phyloP scores from a whole-genome alignment of 106 monocot genomes.

The Dioscorea dumetorum region DNA sequence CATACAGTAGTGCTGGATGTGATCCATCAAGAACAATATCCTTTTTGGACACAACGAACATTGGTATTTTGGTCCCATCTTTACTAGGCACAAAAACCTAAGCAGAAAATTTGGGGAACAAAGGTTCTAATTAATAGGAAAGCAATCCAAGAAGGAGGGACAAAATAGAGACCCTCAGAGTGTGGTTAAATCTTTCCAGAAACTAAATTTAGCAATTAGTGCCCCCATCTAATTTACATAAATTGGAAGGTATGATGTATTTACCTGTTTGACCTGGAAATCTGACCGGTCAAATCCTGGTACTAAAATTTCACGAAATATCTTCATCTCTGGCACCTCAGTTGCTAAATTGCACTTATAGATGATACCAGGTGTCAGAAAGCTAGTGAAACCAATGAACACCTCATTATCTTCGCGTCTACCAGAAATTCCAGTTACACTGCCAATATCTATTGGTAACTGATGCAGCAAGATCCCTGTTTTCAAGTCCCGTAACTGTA shows the following conservation, averaged over 20 bases:
- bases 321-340: constrained; percentile 60
- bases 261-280: constrained; percentile 86
- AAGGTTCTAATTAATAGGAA: not conserved
- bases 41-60: constrained; percentile 88
- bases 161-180: no score
- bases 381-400: constrained; percentile 88
- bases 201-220: not conserved
- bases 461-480: constrained; percentile 60
- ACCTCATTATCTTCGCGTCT: constrained; percentile 55
- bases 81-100: constrained; percentile 83
- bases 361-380: constrained; percentile 80
- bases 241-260: not conserved
- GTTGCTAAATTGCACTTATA: constrained; percentile 67
- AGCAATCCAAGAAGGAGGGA: no score
- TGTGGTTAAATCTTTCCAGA: not conserved
- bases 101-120: not conserved
- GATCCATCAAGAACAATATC: constrained; percentile 64
- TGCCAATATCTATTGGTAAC: constrained; percentile 81
- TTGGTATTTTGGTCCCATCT: constrained; percentile 88
- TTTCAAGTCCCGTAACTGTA: constrained; percentile 76
- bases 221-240: not conserved
- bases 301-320: constrained; percentile 76
- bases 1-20: constrained; percentile 78
- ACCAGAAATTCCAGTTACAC: constrained; percentile 58
- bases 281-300: constrained; percentile 62